Evolutionary conservation across 1,284 basidiomycete species (phyloP), one percentile per base, ranked within the genome.

Genomic region (Ganoderma sinense): DNA sequence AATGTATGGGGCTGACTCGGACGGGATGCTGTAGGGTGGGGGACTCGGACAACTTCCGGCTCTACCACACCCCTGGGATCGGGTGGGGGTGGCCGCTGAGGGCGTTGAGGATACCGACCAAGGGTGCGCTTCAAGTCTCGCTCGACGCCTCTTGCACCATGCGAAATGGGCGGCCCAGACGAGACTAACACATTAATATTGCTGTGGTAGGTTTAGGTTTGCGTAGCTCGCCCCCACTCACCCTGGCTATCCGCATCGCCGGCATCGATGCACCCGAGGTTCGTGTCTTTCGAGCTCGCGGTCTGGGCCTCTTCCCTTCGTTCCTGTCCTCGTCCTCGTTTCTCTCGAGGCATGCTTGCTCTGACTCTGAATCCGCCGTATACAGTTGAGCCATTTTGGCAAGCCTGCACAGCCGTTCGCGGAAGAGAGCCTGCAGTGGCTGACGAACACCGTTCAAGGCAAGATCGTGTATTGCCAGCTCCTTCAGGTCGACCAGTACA

Each of bases 251-350:
- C 59, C 89, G 96, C 31, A 88, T 97, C 61, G 94, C 93, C 11
- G 96, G 94, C 0, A 89, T 96, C 13, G 96, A 98, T 78, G 96
- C 96, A 1, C 96, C 96, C 0, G 96, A 97, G 84, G 93, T 93
- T 73, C n/a, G 78, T 66, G 20, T 58, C 41, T 39, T 31, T 66
- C 31, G 48, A 48, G 6, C n/a, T 1, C n/a, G 20, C 16, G 8
- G n/a, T 48, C 45, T 48, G 6, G 10, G 40, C 40, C 14, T 20
- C 5, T 18, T 6, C 41, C 16, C 14, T n/a, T 23, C 11, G 23
- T 51, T 23, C 23, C 41, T 41, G 5, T 26, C 23, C 48, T 4
- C 13, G 23, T 53, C 2, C 26, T 48, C 51, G 3, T 26, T 43
- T 26, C 40, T 10, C 29, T 23, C 43, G 14, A 23, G 43, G 3